Evolutionary conservation across 768 basidiomycete genomes (phyloP).

Genomic region (Lepiota brunneoincarnata): DNA sequence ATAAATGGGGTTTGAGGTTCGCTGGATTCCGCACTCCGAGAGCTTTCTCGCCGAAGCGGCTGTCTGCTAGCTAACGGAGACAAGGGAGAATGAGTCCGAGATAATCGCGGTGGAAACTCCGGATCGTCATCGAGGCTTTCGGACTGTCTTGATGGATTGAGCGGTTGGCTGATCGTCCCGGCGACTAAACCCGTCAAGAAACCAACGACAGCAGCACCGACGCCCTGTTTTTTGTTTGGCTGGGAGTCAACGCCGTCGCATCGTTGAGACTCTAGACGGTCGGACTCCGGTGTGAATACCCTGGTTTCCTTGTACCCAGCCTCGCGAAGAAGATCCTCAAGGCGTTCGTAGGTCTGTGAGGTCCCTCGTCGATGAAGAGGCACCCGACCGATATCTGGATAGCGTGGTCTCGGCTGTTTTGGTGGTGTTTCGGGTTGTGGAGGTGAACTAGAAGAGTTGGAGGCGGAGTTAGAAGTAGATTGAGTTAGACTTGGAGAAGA

Average conservation of each 20-base stretch:
- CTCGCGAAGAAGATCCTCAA: constrained; percentile 83
- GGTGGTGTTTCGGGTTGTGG: constrained; percentile 42
- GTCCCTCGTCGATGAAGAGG: constrained; percentile 78
- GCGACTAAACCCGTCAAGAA: constrained; percentile 66
- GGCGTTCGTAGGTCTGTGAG: constrained; percentile 75
- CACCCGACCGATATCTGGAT: constrained; percentile 65
- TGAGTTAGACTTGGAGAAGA: constrained; percentile 39
- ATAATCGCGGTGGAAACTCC: constrained; percentile 1
- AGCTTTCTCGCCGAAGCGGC: not conserved
- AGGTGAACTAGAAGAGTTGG: constrained; percentile 39
- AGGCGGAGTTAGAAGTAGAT: constrained; percentile 36
- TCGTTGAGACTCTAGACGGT: constrained; percentile 38
- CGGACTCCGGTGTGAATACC: constrained; percentile 82
- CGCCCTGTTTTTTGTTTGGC: constrained; percentile 33
- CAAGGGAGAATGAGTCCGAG: constrained; percentile 15
- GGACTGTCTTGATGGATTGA: not conserved
- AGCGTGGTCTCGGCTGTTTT: constrained; percentile 39
- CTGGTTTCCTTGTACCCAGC: constrained; percentile 93
- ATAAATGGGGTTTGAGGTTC: constrained; percentile 25
- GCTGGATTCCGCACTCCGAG: constrained; percentile 16
- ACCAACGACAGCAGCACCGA: constrained; percentile 63
- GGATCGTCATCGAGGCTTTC: constrained; percentile 6
- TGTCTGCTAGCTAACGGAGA: constrained; percentile 28
- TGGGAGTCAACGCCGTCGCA: constrained; percentile 24
- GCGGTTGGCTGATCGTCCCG: constrained; percentile 21